Evolutionary conservation across 2,329 filamentous ascomycete species (phyloP).

Genomic region (Leptodontidium sp.): DNA sequence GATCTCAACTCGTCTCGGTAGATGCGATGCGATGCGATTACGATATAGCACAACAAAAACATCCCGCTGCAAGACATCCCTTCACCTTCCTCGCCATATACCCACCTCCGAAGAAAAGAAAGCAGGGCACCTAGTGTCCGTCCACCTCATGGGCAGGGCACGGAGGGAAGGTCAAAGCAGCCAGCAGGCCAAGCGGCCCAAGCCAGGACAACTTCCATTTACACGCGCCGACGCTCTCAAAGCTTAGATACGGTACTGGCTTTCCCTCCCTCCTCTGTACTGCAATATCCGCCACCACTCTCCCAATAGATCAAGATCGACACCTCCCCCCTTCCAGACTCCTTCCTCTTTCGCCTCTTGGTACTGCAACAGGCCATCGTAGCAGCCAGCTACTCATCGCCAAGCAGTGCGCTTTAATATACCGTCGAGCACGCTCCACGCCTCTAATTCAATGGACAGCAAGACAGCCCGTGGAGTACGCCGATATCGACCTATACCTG

Average conservation of each 20-base stretch:
- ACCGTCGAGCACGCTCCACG: background rate
- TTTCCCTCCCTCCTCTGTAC: background rate
- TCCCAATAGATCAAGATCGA: background rate
- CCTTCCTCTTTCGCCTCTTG: conserved; percentile 14
- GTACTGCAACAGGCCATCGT: conserved; percentile 6
- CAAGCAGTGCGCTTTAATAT: background rate
- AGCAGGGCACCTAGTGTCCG: background rate
- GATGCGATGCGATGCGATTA: background rate
- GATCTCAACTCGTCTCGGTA: background rate
- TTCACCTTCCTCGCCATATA: conserved; percentile 4
- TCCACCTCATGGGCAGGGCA: background rate
- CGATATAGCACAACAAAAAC: too few relatives aligned
- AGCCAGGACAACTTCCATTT: background rate
- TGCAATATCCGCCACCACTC: background rate
- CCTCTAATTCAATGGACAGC: too few relatives aligned
- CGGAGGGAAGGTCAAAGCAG: too few relatives aligned
- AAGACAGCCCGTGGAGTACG: too few relatives aligned
- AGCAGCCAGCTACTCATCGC: background rate
- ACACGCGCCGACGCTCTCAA: conserved; percentile 10
- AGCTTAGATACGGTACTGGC: conserved; percentile 10
- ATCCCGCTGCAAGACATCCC: conserved; percentile 6
- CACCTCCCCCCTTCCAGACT: conserved; percentile 9
- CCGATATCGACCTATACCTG: conserved; percentile 1
- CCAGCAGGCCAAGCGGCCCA: too few relatives aligned
- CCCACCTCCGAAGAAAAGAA: background rate